Evolutionary conservation across 1,284 basidiomycete species (phyloP).

Genomic region (Cerioporus squamosus): DNA sequence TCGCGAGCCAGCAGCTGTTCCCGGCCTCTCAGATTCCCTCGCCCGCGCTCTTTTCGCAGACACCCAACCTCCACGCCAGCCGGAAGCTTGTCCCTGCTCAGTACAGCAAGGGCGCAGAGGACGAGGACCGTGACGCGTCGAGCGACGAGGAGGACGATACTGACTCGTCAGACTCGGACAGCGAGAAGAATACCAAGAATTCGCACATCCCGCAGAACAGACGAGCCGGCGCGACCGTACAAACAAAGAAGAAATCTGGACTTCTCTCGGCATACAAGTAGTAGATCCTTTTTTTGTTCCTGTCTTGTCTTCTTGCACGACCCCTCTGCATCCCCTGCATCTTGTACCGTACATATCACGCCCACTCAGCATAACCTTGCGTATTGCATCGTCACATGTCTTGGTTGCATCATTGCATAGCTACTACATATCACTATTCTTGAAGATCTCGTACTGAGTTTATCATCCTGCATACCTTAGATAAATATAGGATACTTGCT

Average conservation of each 20-base stretch:
- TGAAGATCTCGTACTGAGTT: too few relatives aligned
- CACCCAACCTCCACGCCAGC: slow-evolving; percentile 25
- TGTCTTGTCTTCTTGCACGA: too few relatives aligned
- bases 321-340: too few relatives aligned
- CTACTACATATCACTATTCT: too few relatives aligned
- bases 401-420: too few relatives aligned
- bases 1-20: slow-evolving; percentile 52
- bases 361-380: too few relatives aligned
- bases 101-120: slow-evolving; percentile 32
- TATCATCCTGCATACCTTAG: too few relatives aligned
- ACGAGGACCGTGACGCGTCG: slow-evolving; percentile 40
- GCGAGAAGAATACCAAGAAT: slow-evolving; percentile 24
- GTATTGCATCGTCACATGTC: too few relatives aligned
- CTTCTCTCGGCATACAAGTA: not conserved
- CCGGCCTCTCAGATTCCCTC: slow-evolving; percentile 26
- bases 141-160: slow-evolving; percentile 41
- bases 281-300: too few relatives aligned
- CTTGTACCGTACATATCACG: too few relatives aligned
- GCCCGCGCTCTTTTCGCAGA: slow-evolving; percentile 37
- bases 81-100: slow-evolving; percentile 28
- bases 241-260: slow-evolving; percentile 32
- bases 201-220: slow-evolving; percentile 65
- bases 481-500: too few relatives aligned
- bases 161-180: slow-evolving; percentile 45
- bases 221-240: slow-evolving; percentile 49